Evolutionary conservation across 2,329 filamentous ascomycete species (phyloP).

Genomic region (Aspergillus udagawae): DNA sequence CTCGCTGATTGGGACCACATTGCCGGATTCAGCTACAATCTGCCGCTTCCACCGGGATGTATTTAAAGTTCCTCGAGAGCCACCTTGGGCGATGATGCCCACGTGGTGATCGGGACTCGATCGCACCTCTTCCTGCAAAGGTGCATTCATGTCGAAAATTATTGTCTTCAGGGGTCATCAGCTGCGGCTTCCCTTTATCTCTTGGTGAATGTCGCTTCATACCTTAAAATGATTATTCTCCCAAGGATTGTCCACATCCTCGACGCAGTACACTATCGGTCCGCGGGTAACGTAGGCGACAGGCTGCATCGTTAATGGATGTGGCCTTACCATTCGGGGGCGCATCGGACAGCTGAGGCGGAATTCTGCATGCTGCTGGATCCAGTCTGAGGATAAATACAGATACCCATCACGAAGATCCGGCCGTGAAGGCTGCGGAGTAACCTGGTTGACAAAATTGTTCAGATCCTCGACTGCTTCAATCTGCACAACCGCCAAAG

Average conservation of each 20-base stretch:
- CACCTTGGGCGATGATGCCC: slow-evolving; percentile 11
- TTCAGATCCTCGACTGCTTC: background rate
- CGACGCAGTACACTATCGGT: slow-evolving; percentile 58
- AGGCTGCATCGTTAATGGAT: slow-evolving; percentile 55
- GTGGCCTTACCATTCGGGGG: slow-evolving; percentile 49
- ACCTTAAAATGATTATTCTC: slow-evolving; percentile 5
- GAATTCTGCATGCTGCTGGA: slow-evolving; percentile 34
- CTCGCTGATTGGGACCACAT: slow-evolving; percentile 11
- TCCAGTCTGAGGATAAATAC: slow-evolving; percentile 35
- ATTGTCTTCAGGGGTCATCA: slow-evolving; percentile 7
- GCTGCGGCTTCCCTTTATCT: slow-evolving; percentile 13
- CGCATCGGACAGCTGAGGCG: slow-evolving; percentile 39
- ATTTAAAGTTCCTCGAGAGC: slow-evolving; percentile 21
- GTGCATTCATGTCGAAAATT: background rate
- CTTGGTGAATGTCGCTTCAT: background rate
- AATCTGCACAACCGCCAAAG: background rate
- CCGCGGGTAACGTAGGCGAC: slow-evolving; percentile 54
- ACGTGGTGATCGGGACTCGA: background rate
- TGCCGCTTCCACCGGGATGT: slow-evolving; percentile 24
- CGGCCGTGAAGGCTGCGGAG: slow-evolving; percentile 17
- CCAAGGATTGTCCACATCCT: slow-evolving; percentile 52
- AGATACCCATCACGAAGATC: slow-evolving; percentile 50
- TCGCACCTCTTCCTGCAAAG: background rate
- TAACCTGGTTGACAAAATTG: slow-evolving; percentile 24
- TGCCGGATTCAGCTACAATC: slow-evolving; percentile 15